Conservation (phyloP, 345 rosid genomes). For the Anacardium occidentale region DNA sequence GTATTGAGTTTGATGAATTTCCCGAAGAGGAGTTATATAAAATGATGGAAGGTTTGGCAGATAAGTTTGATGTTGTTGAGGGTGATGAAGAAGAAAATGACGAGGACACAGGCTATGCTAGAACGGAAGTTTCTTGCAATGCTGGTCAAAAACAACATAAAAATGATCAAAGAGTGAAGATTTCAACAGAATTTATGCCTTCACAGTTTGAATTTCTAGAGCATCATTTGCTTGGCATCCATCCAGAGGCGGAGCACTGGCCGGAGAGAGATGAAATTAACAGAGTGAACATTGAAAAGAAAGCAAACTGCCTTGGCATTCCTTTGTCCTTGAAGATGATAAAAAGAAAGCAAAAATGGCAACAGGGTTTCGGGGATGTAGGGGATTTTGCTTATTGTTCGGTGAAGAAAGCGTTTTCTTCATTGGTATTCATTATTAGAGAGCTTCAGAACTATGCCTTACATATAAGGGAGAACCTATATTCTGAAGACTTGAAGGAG, state of each 20-base stretch:
- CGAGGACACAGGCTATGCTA: slow-evolving; percentile 17
- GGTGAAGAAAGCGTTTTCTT: slow-evolving; percentile 64
- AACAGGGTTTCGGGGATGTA: slow-evolving; percentile 39
- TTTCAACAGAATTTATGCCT: slow-evolving; percentile 25
- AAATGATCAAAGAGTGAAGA: not conserved
- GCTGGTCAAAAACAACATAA: not conserved
- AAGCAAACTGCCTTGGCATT: slow-evolving; percentile 53
- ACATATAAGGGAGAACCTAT: slow-evolving; percentile 34
- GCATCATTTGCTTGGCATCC: slow-evolving; percentile 40
- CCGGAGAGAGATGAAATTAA: slow-evolving; percentile 39
- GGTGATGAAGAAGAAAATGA: not conserved
- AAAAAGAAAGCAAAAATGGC: slow-evolving; percentile 56
- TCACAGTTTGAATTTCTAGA: slow-evolving; percentile 35
- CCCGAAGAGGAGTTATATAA: slow-evolving; percentile 19
- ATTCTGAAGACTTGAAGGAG: slow-evolving; percentile 43
- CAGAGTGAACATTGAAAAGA: slow-evolving; percentile 42
- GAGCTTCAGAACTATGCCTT: slow-evolving; percentile 65
- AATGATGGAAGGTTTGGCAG: slow-evolving; percentile 14
- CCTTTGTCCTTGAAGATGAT: slow-evolving; percentile 66
- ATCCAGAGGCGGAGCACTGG: slow-evolving; percentile 44
- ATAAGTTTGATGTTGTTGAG: slow-evolving; percentile 5
- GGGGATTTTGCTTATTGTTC: slow-evolving; percentile 52
- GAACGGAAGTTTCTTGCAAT: slow-evolving; percentile 7
- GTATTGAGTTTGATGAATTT: slow-evolving; percentile 21
- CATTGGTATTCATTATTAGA: slow-evolving; percentile 57